These are phyloP conservation scores for Nicotiana obtusifolia DNA, from an alignment of 257 asterid species.

Conservation along the genomic window DNA sequence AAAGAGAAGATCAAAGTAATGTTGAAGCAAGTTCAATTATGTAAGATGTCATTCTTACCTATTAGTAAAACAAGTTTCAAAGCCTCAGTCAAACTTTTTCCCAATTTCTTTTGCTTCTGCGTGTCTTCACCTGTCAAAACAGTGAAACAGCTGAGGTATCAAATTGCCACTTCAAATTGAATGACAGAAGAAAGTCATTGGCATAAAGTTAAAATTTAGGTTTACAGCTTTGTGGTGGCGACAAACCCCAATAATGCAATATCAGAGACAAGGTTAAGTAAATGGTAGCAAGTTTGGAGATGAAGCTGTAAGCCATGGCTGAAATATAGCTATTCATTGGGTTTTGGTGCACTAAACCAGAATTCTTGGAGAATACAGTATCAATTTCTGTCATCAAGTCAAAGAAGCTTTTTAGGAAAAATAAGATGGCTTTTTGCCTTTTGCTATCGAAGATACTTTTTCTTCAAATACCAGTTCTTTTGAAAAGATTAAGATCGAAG, in stretches of 20 bases:
- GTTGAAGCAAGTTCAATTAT: background rate
- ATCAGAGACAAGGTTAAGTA: background rate
- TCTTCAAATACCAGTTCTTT: background rate
- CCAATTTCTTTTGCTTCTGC: conserved; percentile 52
- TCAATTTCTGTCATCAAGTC: background rate
- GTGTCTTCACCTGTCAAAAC: conserved; percentile 44
- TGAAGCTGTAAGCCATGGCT: background rate
- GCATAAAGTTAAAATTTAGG: background rate
- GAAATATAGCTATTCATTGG: background rate
- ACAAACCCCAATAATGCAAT: background rate
- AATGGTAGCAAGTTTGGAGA: background rate
- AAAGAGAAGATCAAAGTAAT: background rate
- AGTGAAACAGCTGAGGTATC: background rate
- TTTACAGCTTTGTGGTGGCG: background rate
- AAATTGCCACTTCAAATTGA: conserved; percentile 2
- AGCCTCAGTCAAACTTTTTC: conserved; percentile 67
- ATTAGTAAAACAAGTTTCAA: conserved; percentile 87
- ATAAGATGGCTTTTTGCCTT: background rate
- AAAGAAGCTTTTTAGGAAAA: background rate
- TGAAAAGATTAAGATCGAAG: background rate
- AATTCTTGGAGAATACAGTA: background rate
- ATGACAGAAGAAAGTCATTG: background rate
- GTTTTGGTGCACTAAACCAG: background rate
- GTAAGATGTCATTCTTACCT: conserved; percentile 36
- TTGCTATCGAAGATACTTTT: background rate